These are phyloP conservation scores for Saitozyma podzolica DNA, from an alignment of 768 basidiomycete genomes.

Conservation along the genomic window DNA sequence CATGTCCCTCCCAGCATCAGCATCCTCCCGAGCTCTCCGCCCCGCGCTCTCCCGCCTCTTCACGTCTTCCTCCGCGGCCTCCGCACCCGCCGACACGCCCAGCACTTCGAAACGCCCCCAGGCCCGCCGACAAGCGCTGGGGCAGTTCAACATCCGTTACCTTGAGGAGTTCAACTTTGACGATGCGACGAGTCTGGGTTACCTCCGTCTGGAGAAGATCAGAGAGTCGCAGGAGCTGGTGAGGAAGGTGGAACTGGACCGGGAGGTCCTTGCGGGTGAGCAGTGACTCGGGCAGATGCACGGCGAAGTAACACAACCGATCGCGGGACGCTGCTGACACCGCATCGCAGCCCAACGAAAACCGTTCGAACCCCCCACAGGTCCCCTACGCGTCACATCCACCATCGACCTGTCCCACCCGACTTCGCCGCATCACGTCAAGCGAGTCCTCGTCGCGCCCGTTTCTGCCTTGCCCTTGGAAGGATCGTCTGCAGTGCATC, in stretches of 20 bases:
- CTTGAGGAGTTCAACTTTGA: slow-evolving; percentile 53
- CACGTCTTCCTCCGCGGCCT: neutral
- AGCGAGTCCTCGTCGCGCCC: slow-evolving; percentile 72
- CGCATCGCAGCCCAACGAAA: slow-evolving; percentile 70
- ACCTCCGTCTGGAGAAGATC: slow-evolving; percentile 71
- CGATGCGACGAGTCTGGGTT: slow-evolving; percentile 70
- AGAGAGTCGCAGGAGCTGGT: slow-evolving; percentile 73
- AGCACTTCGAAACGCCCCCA: slow-evolving; percentile 2
- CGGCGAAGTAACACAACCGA: neutral
- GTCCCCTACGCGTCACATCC: slow-evolving; percentile 59
- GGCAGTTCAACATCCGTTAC: slow-evolving; percentile 12
- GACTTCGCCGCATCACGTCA: slow-evolving; percentile 69
- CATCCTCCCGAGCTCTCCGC: neutral
- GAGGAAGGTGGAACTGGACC: slow-evolving; percentile 82
- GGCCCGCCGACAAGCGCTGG: slow-evolving; percentile 4
- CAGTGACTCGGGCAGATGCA: neutral
- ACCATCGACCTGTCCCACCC: slow-evolving; percentile 68
- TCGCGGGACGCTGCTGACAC: neutral
- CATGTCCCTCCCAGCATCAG: neutral
- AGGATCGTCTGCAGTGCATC: slow-evolving; percentile 68
- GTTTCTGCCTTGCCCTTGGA: slow-evolving; percentile 71
- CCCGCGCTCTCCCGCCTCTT: neutral
- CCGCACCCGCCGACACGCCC: neutral
- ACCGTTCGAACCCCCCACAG: slow-evolving; percentile 67
- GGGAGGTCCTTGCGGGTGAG: slow-evolving; percentile 80